Conservation (phyloP, 345 rosid genomes). For the Eucalyptus pauciflora region DNA sequence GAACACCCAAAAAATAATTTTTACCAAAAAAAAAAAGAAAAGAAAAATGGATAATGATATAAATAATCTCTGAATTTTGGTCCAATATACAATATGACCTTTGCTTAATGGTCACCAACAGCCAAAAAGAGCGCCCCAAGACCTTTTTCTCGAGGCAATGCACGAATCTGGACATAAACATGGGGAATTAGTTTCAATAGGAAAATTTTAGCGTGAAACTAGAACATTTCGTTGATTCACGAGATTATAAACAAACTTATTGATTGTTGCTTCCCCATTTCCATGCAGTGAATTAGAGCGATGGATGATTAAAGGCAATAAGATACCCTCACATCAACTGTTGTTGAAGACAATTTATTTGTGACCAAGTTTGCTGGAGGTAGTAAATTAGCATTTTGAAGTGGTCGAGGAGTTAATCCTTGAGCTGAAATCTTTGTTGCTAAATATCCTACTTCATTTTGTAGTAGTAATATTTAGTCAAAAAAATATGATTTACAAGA, state of each 20-base stretch:
- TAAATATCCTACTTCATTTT: background rate
- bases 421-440: background rate
- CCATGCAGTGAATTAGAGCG: background rate
- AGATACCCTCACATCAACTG: background rate
- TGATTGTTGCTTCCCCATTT: background rate
- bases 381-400: background rate
- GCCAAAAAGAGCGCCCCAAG: background rate
- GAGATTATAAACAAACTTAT: background rate
- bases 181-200: conserved; percentile 53
- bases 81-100: no score
- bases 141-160: conserved; percentile 57
- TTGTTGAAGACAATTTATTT: background rate
- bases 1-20: background rate
- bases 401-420: background rate
- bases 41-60: no score
- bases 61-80: no score
- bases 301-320: background rate
- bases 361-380: background rate
- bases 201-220: conserved; percentile 23
- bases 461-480: background rate
- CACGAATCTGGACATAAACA: conserved; percentile 63
- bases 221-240: background rate
- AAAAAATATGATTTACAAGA: background rate
- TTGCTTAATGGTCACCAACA: background rate
- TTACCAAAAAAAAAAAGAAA: background rate